Percentiles rank a stretch among this genome's conserved stretches.
These are phyloP conservation scores for Camellia oleifera DNA, from an alignment of 179 eudicot genomes.

Conservation along the genomic window DNA sequence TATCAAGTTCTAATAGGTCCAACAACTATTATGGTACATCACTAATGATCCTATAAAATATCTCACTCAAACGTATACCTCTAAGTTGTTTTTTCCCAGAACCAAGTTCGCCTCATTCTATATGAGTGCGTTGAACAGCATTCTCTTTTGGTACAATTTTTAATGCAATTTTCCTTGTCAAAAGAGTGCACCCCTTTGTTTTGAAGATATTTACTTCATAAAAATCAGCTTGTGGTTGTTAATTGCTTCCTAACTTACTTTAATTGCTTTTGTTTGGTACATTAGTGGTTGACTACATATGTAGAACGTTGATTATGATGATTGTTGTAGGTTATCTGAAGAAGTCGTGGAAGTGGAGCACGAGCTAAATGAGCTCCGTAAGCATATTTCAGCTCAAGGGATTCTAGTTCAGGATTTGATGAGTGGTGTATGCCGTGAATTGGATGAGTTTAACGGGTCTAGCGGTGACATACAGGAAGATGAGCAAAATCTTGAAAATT, in stretches of 20 bases:
- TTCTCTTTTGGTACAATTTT: too few relatives aligned
- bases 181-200: too few relatives aligned
- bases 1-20: too few relatives aligned
- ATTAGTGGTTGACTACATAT: neutral
- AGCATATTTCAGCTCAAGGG: constrained; percentile 84
- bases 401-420: constrained; percentile 80
- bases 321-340: constrained; percentile 62
- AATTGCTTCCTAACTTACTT: constrained; percentile 2
- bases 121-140: too few relatives aligned
- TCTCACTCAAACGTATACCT: too few relatives aligned
- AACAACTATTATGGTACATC: too few relatives aligned
- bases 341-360: constrained; percentile 96
- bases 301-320: neutral
- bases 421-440: constrained; percentile 69
- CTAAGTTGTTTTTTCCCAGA: too few relatives aligned
- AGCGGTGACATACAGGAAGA: constrained; percentile 40
- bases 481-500: constrained; percentile 34
- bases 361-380: constrained; percentile 75
- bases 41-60: too few relatives aligned
- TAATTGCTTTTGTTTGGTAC: neutral
- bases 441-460: constrained; percentile 57
- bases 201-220: neutral
- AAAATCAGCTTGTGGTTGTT: neutral
- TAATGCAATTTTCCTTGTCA: too few relatives aligned
- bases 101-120: too few relatives aligned